Percentiles rank a stretch among this genome's conserved stretches.
Evolutionary conservation across 2,329 filamentous ascomycete genomes (phyloP).

Genomic region (Colletotrichum ledebouriae): DNA sequence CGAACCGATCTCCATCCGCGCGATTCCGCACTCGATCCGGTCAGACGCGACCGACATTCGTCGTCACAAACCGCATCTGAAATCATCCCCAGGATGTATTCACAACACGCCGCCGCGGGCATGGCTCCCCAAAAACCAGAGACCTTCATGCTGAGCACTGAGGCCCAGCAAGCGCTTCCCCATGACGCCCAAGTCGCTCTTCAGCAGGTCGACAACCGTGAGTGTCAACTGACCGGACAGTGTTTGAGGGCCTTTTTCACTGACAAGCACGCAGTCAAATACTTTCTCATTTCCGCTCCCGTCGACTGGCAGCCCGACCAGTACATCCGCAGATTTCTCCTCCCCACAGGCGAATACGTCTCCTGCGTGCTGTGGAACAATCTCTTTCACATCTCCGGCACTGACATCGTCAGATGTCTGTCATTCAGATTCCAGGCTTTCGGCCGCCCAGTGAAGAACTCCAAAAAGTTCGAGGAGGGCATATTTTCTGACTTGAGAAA

Average conservation of each 20-base stretch:
- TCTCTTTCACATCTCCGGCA: slow-evolving; percentile 98
- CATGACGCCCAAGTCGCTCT: slow-evolving; percentile 97
- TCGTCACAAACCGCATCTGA: slow-evolving; percentile 35
- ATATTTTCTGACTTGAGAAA: slow-evolving; percentile 99
- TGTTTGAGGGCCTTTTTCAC: slow-evolving; percentile 37
- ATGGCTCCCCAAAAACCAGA: slow-evolving; percentile 98
- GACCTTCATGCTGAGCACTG: slow-evolving; percentile 97
- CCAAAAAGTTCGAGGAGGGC: slow-evolving; percentile 99
- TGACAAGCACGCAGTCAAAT: slow-evolving; percentile 80
- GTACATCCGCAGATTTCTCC: slow-evolving; percentile 93
- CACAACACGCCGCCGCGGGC: slow-evolving; percentile 81
- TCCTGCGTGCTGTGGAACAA: slow-evolving; percentile 99
- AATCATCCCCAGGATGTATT: slow-evolving; percentile 73
- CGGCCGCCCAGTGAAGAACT: slow-evolving; percentile 98
- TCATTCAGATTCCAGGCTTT: slow-evolving; percentile 99
- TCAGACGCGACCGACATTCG: slow-evolving; percentile 43
- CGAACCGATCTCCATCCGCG: slow-evolving; percentile 24
- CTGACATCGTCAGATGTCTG: slow-evolving; percentile 97
- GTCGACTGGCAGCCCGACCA: slow-evolving; percentile 98
- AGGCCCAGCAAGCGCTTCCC: slow-evolving; percentile 95
- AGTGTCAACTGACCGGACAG: slow-evolving; percentile 53
- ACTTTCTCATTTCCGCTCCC: slow-evolving; percentile 98
- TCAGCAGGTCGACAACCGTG: slow-evolving; percentile 98
- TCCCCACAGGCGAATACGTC: slow-evolving; percentile 98
- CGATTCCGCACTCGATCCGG: slow-evolving; percentile 34